Evolutionary conservation across 257 asterid species (phyloP).

Genomic region (Solanum chilense): DNA sequence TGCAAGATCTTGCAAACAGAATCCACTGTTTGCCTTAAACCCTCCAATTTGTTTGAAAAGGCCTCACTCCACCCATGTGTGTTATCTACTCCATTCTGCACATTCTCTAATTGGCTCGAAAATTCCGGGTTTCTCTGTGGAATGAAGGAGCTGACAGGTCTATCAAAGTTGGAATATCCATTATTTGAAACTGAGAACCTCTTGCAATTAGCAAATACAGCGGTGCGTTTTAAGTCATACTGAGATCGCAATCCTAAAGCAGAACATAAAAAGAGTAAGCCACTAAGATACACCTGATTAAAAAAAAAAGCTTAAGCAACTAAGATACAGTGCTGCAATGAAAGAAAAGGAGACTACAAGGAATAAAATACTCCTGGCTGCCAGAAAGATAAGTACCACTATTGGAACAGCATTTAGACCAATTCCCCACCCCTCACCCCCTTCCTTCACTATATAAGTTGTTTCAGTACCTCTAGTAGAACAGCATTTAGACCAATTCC

Average conservation of each 20-base stretch:
- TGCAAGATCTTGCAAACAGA: conserved; percentile 48
- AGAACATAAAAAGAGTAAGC: conserved; percentile 11
- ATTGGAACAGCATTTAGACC: neutral
- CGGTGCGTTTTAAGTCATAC: conserved; percentile 18
- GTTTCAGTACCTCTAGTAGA: neutral
- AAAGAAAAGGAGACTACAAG: neutral
- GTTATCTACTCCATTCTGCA: neutral
- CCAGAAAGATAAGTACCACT: neutral
- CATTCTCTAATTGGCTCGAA: neutral
- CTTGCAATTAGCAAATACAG: conserved; percentile 18
- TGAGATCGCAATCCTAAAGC: conserved; percentile 35
- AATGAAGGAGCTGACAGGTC: neutral
- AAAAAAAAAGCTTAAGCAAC: neutral
- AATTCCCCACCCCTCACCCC: neutral
- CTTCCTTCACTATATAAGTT: neutral
- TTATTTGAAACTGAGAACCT: conserved; percentile 25
- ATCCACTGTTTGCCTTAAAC: conserved; percentile 25
- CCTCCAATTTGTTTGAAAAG: conserved; percentile 19
- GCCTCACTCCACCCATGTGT: conserved; percentile 16
- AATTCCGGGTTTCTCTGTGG: neutral
- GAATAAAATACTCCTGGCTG: neutral
- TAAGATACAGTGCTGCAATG: neutral
- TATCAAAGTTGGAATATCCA: conserved; percentile 23
- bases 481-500: neutral
- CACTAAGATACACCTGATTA: neutral